Percentiles rank a stretch among this genome's conserved stretches.
These are phyloP conservation scores for Pseudocohnilembus persalinus DNA, from an alignment of 169 alveolate genomes.

Conservation along the genomic window DNA sequence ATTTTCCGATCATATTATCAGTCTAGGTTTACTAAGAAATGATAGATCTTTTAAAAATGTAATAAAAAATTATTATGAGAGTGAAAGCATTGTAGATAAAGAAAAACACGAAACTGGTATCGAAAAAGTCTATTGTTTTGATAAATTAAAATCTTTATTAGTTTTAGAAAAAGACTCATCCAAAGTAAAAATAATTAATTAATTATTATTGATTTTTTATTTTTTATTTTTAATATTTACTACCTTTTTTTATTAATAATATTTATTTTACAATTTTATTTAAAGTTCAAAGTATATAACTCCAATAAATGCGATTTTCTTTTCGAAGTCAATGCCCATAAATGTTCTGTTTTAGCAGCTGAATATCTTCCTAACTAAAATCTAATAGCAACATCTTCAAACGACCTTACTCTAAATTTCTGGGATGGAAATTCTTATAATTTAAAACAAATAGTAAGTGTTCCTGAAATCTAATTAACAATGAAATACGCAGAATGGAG, in stretches of 20 bases:
- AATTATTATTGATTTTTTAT: too few species aligned
- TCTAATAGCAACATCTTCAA: constrained; percentile 73
- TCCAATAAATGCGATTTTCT: constrained; percentile 43
- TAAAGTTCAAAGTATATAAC: constrained; percentile 70
- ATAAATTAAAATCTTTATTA: constrained; percentile 66
- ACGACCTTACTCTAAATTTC: constrained; percentile 72
- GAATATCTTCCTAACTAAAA: constrained; percentile 68
- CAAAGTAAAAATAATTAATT: constrained; percentile 21
- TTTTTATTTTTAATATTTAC: too few species aligned
- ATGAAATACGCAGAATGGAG: constrained; percentile 62
- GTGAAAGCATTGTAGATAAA: constrained; percentile 66
- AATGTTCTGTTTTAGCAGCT: constrained; percentile 78
- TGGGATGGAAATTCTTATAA: constrained; percentile 75
- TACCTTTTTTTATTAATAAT: too few species aligned
- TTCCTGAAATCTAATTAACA: constrained; percentile 73
- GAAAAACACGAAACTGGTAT: constrained; percentile 80
- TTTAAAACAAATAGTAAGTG: constrained; percentile 65
- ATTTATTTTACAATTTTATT: too few species aligned
- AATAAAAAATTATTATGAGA: constrained; percentile 71
- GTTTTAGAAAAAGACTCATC: constrained; percentile 75
- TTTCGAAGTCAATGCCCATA: constrained; percentile 52
- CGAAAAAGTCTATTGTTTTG: constrained; percentile 69
- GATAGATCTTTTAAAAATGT: constrained; percentile 75
- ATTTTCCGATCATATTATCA: constrained; percentile 77
- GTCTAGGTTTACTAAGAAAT: constrained; percentile 74